phyloP scores from a whole-genome alignment of 345 rosid genomes.

The Ceriops decandra region DNA sequence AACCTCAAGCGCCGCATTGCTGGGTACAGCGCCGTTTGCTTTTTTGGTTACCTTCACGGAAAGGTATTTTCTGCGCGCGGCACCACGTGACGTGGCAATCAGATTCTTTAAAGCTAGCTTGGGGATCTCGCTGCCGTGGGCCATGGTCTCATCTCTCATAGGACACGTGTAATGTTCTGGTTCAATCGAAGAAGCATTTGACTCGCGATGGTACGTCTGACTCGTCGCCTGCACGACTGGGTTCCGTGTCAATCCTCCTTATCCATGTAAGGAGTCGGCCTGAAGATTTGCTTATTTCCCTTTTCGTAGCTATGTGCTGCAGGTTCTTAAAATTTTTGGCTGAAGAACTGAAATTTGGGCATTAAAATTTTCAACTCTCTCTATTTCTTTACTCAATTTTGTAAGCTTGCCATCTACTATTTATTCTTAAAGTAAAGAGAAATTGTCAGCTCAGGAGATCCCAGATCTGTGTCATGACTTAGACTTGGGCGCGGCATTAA shows the following conservation, averaged over 20 bases:
- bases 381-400: slow-evolving; percentile 1
- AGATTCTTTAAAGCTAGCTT: slow-evolving; percentile 68
- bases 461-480: slow-evolving; percentile 26
- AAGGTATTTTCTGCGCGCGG: slow-evolving; percentile 70
- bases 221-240: too few relatives aligned
- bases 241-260: slow-evolving; percentile 60
- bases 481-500: too few relatives aligned
- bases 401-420: not conserved
- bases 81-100: slow-evolving; percentile 68
- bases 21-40: slow-evolving; percentile 11
- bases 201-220: slow-evolving; percentile 85
- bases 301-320: not conserved
- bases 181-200: slow-evolving; percentile 71
- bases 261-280: too few relatives aligned
- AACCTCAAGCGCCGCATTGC: slow-evolving; percentile 35
- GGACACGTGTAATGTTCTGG: slow-evolving; percentile 88
- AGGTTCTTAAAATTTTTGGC: not conserved
- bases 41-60: slow-evolving; percentile 25
- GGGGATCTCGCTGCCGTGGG: slow-evolving; percentile 52
- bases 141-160: slow-evolving; percentile 67
- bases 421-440: slow-evolving; percentile 37
- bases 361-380: not conserved
- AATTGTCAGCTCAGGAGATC: slow-evolving; percentile 69
- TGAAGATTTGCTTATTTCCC: too few relatives aligned
- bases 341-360: not conserved